Base-by-base conservation (phyloP, 2,329 filamentous ascomycete genomes). In the Oidium heveae region DNA sequence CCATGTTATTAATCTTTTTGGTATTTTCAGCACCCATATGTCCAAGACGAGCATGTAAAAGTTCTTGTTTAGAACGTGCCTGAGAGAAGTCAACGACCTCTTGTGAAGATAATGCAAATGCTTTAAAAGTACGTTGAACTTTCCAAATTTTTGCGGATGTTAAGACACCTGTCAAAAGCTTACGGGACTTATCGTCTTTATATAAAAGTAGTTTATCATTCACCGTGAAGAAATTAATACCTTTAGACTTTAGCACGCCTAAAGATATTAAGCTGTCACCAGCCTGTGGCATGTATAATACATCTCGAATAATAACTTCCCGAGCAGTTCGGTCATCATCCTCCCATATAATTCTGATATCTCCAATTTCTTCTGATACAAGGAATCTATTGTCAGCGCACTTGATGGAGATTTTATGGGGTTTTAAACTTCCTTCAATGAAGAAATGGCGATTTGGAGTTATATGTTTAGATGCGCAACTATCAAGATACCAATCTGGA, bases 291-390 rank as follows among this genome's bases (percentile, higher is more conserved):
- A n/a, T n/a, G n/a, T n/a, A n/a, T n/a, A 28, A 24, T 9, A 50
- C 24, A 32, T 50, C 24, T 28, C 24, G 20, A 7, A 50, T 62
- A 57, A 63, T 36, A 36, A 36, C 15, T 8, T 36, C 15, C 15
- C 34, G n/a, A n/a, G n/a, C n/a, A n/a, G n/a, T n/a, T n/a, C n/a
- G n/a, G n/a, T n/a, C n/a, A n/a, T n/a, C n/a, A n/a, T n/a, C n/a
- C n/a, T n/a, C n/a, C n/a, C n/a, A n/a, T n/a, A n/a, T n/a, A n/a
- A n/a, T n/a, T n/a, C n/a, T n/a, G n/a, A n/a, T n/a, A n/a, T n/a
- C n/a, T n/a, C n/a, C n/a, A n/a, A n/a, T n/a, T n/a, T n/a, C n/a
- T n/a, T n/a, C n/a, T n/a, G n/a, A n/a, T n/a, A n/a, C n/a, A n/a
- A n/a, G n/a, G n/a, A n/a, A n/a, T n/a, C n/a, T n/a, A n/a, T n/a